These are phyloP conservation scores for Colletotrichum sp. DNA, from an alignment of 2,329 filamentous ascomycete genomes.

Conservation along the genomic window DNA sequence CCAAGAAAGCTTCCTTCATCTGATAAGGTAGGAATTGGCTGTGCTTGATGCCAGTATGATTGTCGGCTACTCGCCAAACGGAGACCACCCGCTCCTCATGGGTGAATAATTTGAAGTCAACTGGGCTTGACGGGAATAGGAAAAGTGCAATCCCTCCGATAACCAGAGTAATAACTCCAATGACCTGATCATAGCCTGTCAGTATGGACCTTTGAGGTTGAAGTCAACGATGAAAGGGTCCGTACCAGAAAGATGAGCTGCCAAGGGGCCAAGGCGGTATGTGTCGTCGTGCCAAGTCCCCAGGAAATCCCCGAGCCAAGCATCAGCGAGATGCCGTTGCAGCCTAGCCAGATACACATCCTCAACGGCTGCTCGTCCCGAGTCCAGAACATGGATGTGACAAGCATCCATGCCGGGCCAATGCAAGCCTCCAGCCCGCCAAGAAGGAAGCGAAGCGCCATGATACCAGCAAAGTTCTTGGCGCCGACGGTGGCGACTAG, in stretches of 20 bases:
- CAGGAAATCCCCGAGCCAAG: background rate
- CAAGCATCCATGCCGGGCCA: slow-evolving; percentile 31
- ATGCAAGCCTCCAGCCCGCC: slow-evolving; percentile 34
- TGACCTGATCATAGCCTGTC: background rate
- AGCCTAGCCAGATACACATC: slow-evolving; percentile 20
- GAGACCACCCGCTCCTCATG: background rate
- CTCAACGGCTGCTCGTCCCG: slow-evolving; percentile 33
- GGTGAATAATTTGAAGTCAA: background rate
- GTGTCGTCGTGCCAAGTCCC: background rate
- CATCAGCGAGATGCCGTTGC: background rate
- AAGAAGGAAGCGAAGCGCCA: slow-evolving; percentile 35
- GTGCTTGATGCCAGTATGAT: background rate
- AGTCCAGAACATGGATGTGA: slow-evolving; percentile 39
- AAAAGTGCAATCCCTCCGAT: background rate
- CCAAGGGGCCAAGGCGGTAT: background rate
- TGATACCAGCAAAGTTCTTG: slow-evolving; percentile 27
- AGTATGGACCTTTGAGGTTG: background rate
- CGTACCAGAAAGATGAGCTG: background rate
- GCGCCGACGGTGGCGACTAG: background rate
- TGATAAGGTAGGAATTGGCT: background rate
- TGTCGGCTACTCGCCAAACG: background rate
- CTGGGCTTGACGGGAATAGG: background rate
- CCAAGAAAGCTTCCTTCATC: background rate
- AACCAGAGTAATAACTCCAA: background rate
- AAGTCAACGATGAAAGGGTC: background rate